Conservation (phyloP, 192 early-diverging fungal species). For the Backusella psychrophila region DNA sequence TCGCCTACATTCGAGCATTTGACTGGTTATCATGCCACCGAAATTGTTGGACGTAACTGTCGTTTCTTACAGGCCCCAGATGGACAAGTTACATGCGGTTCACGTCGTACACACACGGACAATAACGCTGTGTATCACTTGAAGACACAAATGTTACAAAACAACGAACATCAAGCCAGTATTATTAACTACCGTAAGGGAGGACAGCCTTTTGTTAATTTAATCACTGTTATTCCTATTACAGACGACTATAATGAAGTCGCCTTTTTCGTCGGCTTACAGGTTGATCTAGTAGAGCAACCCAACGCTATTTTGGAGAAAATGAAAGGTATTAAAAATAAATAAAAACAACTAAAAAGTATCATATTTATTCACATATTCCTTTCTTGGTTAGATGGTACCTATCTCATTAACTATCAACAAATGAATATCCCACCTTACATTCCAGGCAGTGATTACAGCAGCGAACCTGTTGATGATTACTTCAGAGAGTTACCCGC, state of each 20-base stretch:
- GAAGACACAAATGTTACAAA: conserved; percentile 37
- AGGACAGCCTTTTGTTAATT: conserved; percentile 65
- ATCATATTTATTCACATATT: not conserved
- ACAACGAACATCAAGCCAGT: conserved; percentile 57
- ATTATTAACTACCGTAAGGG: conserved; percentile 64
- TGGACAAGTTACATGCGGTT: conserved; percentile 47
- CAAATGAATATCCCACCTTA: conserved; percentile 39
- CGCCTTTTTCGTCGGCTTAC: conserved; percentile 58
- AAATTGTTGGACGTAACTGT: conserved; percentile 45
- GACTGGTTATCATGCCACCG: conserved; percentile 43
- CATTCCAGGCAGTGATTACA: conserved; percentile 26
- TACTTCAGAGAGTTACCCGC: conserved; percentile 39
- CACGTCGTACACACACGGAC: conserved; percentile 47
- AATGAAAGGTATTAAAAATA: conserved; percentile 41
- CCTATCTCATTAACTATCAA: conserved; percentile 52
- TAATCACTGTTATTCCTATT: conserved; percentile 61
- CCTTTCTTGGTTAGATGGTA: conserved; percentile 39
- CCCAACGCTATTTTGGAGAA: conserved; percentile 64
- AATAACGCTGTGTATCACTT: conserved; percentile 51
- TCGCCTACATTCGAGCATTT: conserved; percentile 57
- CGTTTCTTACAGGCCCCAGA: conserved; percentile 44
- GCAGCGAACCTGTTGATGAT: conserved; percentile 33
- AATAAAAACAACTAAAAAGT: not conserved
- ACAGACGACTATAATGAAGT: conserved; percentile 39
- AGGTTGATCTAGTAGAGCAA: conserved; percentile 66